phyloP scores from a whole-genome alignment of 805 yeast species.

The Metschnikowia peoriensis region DNA sequence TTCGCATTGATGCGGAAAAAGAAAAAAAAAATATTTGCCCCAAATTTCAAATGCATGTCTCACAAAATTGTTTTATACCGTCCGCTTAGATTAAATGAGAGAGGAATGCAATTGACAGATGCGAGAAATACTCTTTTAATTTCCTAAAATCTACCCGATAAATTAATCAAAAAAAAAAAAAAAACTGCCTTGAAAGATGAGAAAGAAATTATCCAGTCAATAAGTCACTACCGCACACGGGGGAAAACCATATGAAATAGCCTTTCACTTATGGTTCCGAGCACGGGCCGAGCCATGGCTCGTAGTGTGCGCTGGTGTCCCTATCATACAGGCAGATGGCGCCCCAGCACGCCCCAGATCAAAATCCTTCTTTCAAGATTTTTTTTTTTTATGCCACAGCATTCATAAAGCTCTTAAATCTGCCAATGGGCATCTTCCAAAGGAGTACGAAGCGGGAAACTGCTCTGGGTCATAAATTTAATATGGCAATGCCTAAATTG shows the following conservation, averaged over 20 bases:
- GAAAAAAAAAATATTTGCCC: too few relatives aligned
- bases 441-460: constrained; percentile 8
- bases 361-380: not conserved
- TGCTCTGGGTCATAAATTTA: constrained; percentile 4
- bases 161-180: too few relatives aligned
- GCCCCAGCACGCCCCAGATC: not conserved
- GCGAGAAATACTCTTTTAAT: too few relatives aligned
- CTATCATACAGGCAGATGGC: not conserved
- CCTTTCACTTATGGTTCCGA: not conserved
- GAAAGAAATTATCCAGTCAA: too few relatives aligned
- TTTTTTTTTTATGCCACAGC: not conserved
- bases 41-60: too few relatives aligned
- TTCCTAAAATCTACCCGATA: too few relatives aligned
- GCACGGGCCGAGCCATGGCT: not conserved
- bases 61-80: too few relatives aligned
- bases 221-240: too few relatives aligned
- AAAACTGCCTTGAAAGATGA: not conserved
- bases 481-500: constrained; percentile 4
- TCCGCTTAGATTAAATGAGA: too few relatives aligned
- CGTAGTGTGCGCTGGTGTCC: not conserved
- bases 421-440: constrained; percentile 12
- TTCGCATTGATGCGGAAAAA: too few relatives aligned
- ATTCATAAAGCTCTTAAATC: not conserved
- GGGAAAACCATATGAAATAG: too few relatives aligned
- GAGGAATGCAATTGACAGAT: too few relatives aligned